phyloP scores from a whole-genome alignment of 2,329 filamentous ascomycete species.

The Sporothrix dimorphospora region DNA sequence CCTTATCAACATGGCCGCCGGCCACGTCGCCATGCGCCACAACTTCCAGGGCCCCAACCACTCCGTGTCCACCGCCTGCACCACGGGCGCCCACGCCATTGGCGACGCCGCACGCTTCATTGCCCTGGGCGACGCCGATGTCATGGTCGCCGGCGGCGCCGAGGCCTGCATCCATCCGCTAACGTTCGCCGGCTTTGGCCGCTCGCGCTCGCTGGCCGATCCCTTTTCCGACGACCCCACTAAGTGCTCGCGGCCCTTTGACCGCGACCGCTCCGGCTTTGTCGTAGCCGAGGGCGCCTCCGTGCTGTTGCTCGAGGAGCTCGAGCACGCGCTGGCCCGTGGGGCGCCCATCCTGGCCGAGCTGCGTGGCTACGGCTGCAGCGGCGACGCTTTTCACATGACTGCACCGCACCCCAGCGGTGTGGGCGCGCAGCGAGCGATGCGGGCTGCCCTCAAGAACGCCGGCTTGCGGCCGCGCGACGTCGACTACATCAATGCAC shows the following conservation, averaged over 20 bases:
- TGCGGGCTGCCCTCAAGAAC: conserved; percentile 79
- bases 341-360: conserved; percentile 87
- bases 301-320: conserved; percentile 83
- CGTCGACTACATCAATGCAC: conserved; percentile 93
- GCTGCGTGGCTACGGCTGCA: conserved; percentile 84
- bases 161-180: conserved; percentile 96
- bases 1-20: conserved; percentile 91
- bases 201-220: conserved; percentile 75
- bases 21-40: conserved; percentile 91
- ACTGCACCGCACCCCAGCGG: conserved; percentile 87
- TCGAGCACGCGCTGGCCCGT: conserved; percentile 81
- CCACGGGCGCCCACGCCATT: conserved; percentile 91
- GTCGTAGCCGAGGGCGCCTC: conserved; percentile 93
- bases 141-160: conserved; percentile 94
- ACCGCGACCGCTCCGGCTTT: conserved; percentile 77
- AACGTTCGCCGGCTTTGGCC: conserved; percentile 87
- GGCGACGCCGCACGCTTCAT: conserved; percentile 95
- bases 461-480: conserved; percentile 68
- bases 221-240: conserved; percentile 23
- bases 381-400: conserved; percentile 90
- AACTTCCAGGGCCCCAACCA: conserved; percentile 92
- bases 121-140: conserved; percentile 84
- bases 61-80: conserved; percentile 90
- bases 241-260: conserved; percentile 77
- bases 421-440: conserved; percentile 77